A percentile compares a stretch with the other conserved stretches of the same genome.
These are phyloP conservation scores for Penicillium sp. DNA, from an alignment of 2,329 filamentous ascomycete species.

Conservation along the genomic window DNA sequence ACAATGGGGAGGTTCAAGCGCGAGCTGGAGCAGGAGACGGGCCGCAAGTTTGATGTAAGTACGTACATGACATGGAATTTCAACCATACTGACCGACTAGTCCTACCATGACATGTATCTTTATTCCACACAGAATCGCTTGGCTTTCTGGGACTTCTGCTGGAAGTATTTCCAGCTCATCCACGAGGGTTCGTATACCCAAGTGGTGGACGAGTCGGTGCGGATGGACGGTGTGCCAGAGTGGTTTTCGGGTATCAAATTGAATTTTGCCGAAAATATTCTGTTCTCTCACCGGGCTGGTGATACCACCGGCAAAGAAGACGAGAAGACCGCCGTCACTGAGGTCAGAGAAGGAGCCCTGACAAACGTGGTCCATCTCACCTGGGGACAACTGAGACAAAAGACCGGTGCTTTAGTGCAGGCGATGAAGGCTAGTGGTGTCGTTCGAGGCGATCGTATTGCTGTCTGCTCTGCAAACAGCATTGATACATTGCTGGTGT, in stretches of 20 bases:
- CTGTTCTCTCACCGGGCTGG: constrained; percentile 57
- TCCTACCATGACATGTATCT: constrained; percentile 59
- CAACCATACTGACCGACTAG: constrained; percentile 57
- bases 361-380: constrained; percentile 48
- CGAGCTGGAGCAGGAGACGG: constrained; percentile 57
- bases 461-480: constrained; percentile 73
- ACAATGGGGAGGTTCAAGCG: constrained; percentile 68
- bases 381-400: constrained; percentile 64
- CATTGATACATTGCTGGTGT: constrained; percentile 68
- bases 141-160: constrained; percentile 65
- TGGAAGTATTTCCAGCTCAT: constrained; percentile 62
- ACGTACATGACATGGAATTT: too few relatives aligned
- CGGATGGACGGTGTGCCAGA: constrained; percentile 68
- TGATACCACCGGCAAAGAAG: constrained; percentile 62
- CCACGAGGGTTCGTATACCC: constrained; percentile 57
- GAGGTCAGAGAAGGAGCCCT: constrained; percentile 51
- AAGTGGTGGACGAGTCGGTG: constrained; percentile 65
- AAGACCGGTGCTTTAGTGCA: constrained; percentile 60
- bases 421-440: constrained; percentile 64
- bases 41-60: constrained; percentile 36
- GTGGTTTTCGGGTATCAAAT: constrained; percentile 71
- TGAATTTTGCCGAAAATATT: constrained; percentile 79
- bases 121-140: constrained; percentile 63
- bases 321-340: constrained; percentile 66
- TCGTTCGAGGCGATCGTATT: constrained; percentile 68